These are phyloP conservation scores for Hericium coralloides DNA, from an alignment of 768 basidiomycete genomes.

Conservation along the genomic window DNA sequence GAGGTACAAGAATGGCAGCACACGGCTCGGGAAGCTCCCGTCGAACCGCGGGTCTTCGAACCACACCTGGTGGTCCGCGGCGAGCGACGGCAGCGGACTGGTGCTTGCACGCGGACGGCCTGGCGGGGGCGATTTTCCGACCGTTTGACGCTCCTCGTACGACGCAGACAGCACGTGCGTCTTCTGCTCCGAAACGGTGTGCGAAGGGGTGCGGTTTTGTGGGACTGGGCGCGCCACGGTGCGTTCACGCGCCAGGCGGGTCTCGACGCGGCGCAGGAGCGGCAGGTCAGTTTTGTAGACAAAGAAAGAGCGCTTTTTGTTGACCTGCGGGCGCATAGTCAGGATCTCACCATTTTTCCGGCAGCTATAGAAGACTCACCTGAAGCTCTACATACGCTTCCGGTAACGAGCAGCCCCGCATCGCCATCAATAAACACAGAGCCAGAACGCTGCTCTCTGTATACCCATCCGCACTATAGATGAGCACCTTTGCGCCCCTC, in stretches of 20 bases:
- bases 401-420: slow-evolving; percentile 57
- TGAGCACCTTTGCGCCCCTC: slow-evolving; percentile 56
- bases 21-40: slow-evolving; percentile 90
- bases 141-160: slow-evolving; percentile 10
- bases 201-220: background rate
- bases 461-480: slow-evolving; percentile 84
- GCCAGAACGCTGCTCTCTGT: slow-evolving; percentile 90
- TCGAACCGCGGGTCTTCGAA: slow-evolving; percentile 91
- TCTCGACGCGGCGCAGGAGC: slow-evolving; percentile 64
- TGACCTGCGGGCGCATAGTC: slow-evolving; percentile 25
- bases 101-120: slow-evolving; percentile 63
- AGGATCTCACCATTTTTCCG: background rate
- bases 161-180: slow-evolving; percentile 23
- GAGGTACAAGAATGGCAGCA: slow-evolving; percentile 88
- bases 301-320: slow-evolving; percentile 78
- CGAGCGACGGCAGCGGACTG: slow-evolving; percentile 55
- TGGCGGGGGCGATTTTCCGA: slow-evolving; percentile 2
- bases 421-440: slow-evolving; percentile 77
- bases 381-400: slow-evolving; percentile 93
- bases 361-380: slow-evolving; percentile 17
- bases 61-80: slow-evolving; percentile 80
- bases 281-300: slow-evolving; percentile 80
- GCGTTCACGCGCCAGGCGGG: slow-evolving; percentile 26
- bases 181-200: slow-evolving; percentile 1
- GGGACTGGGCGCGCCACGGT: background rate